phyloP scores from a whole-genome alignment of 805 yeast genomes.

The Ogataea corticis region DNA sequence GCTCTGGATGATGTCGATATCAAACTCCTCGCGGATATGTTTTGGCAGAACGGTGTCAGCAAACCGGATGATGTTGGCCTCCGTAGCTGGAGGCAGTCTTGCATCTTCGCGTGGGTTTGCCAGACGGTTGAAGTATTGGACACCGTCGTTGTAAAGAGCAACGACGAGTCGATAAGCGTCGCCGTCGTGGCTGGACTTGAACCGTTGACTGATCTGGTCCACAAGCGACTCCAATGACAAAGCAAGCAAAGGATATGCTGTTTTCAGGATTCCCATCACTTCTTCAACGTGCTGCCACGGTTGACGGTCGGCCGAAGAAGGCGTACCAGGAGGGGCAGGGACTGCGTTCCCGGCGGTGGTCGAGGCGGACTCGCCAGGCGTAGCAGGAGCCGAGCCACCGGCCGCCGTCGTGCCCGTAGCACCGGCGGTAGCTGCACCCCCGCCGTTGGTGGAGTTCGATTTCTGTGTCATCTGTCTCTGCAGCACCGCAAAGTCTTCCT shows the following conservation, averaged over 20 bases:
- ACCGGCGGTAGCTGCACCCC: background rate
- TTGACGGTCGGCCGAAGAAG: conserved; percentile 38
- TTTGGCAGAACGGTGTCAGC: conserved; percentile 92
- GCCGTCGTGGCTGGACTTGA: conserved; percentile 92
- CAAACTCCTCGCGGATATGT: conserved; percentile 86
- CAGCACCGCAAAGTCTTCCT: conserved; percentile 86
- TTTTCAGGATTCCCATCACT: conserved; percentile 90
- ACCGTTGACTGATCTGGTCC: conserved; percentile 91
- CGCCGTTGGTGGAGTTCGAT: conserved; percentile 11
- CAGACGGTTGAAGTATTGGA: conserved; percentile 82
- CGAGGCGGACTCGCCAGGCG: no score
- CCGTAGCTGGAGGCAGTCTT: conserved; percentile 86
- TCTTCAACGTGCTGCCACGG: conserved; percentile 95
- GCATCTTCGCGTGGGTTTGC: conserved; percentile 88
- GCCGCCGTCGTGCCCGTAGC: no score
- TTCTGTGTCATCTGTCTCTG: conserved; percentile 63
- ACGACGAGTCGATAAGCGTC: conserved; percentile 93
- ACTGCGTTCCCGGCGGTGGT: conserved; percentile 12
- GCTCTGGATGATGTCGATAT: conserved; percentile 81
- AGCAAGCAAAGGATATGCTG: conserved; percentile 93
- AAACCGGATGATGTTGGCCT: conserved; percentile 80
- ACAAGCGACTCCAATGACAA: conserved; percentile 91
- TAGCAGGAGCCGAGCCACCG: no score
- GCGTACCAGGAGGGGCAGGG: conserved; percentile 4
- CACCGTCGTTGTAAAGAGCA: conserved; percentile 90